A percentile compares a stretch with the other conserved stretches of the same genome.
phyloP scores from a whole-genome alignment of 495 filamentous ascomycete genomes.

The Staphylotrichum longicolle region DNA sequence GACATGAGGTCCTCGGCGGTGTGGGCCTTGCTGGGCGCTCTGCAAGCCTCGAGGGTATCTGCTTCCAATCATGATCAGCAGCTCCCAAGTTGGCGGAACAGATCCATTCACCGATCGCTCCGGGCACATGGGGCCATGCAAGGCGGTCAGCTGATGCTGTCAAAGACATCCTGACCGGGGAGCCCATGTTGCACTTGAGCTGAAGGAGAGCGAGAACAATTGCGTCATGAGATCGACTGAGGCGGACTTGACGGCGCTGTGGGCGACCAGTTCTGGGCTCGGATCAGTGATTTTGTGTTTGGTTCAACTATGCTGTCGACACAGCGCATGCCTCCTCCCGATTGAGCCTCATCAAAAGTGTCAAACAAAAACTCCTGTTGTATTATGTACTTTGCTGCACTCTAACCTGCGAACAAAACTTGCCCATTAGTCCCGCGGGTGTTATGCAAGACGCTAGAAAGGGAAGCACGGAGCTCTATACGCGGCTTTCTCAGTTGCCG shows the following conservation, averaged over 20 bases:
- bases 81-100: conserved; percentile 5
- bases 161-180: conserved; percentile 12
- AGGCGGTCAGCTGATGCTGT: conserved; percentile 35
- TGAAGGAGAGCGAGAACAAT: background rate
- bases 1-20: background rate
- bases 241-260: background rate
- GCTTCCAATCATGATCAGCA: conserved; percentile 10
- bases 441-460: conserved; percentile 30
- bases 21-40: background rate
- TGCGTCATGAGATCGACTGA: conserved; percentile 6
- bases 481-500: conserved; percentile 24
- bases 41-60: background rate
- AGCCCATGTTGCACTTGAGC: too few relatives aligned
- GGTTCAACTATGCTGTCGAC: conserved; percentile 7
- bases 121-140: conserved; percentile 26
- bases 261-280: background rate
- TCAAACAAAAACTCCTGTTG: background rate
- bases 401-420: conserved; percentile 2
- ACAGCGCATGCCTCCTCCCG: conserved; percentile 1
- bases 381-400: background rate
- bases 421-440: conserved; percentile 11
- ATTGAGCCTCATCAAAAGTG: background rate
- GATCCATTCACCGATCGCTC: conserved; percentile 27
- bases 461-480: conserved; percentile 29
- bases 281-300: conserved; percentile 4